Percentiles rank a stretch among this genome's conserved stretches.
Evolutionary conservation across 176 grass and related monocot genomes (phyloP).

Genomic region (Juncus inflexus): DNA sequence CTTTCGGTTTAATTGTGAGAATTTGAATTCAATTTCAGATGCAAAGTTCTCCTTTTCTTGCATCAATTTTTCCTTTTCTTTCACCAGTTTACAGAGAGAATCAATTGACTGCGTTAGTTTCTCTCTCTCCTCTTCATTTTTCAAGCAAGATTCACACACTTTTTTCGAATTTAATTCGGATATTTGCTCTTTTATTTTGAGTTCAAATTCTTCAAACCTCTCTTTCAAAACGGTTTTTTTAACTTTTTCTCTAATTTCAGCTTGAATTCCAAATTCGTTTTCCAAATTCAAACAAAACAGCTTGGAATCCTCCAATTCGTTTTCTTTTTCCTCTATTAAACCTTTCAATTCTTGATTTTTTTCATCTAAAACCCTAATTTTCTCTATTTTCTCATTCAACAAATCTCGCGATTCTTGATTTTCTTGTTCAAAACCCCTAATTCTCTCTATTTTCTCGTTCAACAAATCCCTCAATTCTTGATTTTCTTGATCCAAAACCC

Average conservation of each 20-base stretch:
- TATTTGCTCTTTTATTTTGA: slow-evolving; percentile 13
- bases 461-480: slow-evolving; percentile 16
- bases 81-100: slow-evolving; percentile 17
- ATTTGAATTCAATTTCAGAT: slow-evolving; percentile 21
- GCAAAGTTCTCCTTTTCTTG: slow-evolving; percentile 30
- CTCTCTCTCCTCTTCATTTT: slow-evolving; percentile 24
- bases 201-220: slow-evolving; percentile 22
- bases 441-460: slow-evolving; percentile 18
- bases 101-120: slow-evolving; percentile 30
- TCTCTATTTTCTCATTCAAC: slow-evolving; percentile 10
- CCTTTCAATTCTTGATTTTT: slow-evolving; percentile 29
- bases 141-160: slow-evolving; percentile 19
- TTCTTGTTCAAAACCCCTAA: slow-evolving; percentile 20
- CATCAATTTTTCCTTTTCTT: slow-evolving; percentile 30
- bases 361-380: slow-evolving; percentile 8
- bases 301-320: slow-evolving; percentile 12
- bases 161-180: slow-evolving; percentile 15
- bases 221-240: slow-evolving; percentile 29
- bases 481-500: slow-evolving; percentile 27
- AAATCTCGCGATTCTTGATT: slow-evolving; percentile 23
- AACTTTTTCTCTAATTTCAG: slow-evolving; percentile 25
- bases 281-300: slow-evolving; percentile 18
- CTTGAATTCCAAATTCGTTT: slow-evolving; percentile 21
- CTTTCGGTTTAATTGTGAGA: slow-evolving; percentile 16
- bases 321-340: slow-evolving; percentile 19